Percentiles rank a stretch among this genome's conserved stretches.
Conservation (phyloP, 495 filamentous ascomycete genomes). For the Oidiodendron maius region DNA sequence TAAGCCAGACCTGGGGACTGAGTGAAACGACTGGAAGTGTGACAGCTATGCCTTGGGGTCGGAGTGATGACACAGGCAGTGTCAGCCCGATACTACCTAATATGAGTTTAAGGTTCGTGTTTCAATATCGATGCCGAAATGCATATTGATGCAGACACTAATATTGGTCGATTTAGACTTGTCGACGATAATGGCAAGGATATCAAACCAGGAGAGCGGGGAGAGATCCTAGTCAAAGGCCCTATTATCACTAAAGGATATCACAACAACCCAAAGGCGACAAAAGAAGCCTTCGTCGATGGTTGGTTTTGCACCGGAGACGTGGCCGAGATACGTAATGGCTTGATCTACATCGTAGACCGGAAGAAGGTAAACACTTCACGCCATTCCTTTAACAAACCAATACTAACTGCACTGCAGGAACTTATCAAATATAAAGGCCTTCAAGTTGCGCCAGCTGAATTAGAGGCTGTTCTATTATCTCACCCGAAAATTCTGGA, state of each 20-base stretch:
- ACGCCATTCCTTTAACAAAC: conserved; percentile 46
- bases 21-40: conserved; percentile 29
- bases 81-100: conserved; percentile 32
- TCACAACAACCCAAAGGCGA: conserved; percentile 48
- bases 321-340: conserved; percentile 38
- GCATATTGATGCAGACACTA: too few relatives aligned
- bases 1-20: conserved; percentile 18
- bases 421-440: conserved; percentile 84
- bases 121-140: conserved; percentile 1
- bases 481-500: conserved; percentile 64
- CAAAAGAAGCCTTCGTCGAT: conserved; percentile 42
- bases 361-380: conserved; percentile 52
- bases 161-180: too few relatives aligned
- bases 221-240: conserved; percentile 62
- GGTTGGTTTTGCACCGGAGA: conserved; percentile 70
- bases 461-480: conserved; percentile 73
- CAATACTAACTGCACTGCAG: too few relatives aligned
- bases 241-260: conserved; percentile 69
- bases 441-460: conserved; percentile 81
- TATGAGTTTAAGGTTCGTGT: conserved; percentile 10
- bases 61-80: conserved; percentile 33
- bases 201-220: conserved; percentile 39
- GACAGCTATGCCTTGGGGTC: conserved; percentile 27
- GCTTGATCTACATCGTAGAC: conserved; percentile 39
- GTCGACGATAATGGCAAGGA: conserved; percentile 28